Conservation (phyloP, 148 eudicot genomes). For the Rhododendron griersonianum region DNA sequence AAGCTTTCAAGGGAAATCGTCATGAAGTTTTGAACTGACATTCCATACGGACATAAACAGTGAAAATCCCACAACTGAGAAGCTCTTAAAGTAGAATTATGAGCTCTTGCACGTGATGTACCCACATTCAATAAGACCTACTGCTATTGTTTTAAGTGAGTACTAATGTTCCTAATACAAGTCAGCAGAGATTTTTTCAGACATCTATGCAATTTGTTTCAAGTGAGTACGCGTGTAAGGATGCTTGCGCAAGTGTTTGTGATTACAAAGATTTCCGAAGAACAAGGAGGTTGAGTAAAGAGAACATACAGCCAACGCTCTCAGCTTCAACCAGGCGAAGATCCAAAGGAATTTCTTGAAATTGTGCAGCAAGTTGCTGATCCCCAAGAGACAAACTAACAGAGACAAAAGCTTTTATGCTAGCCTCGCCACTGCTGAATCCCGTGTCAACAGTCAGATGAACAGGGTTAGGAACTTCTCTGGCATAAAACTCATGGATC, state of each 20-base stretch:
- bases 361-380: conserved; percentile 86
- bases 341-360: conserved; percentile 87
- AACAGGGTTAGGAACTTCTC: conserved; percentile 75
- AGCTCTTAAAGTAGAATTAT: background rate
- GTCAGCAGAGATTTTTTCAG: background rate
- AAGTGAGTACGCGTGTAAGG: background rate
- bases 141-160: background rate
- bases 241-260: background rate
- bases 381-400: conserved; percentile 80
- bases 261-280: background rate
- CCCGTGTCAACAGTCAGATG: conserved; percentile 86
- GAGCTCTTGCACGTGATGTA: background rate
- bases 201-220: background rate
- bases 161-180: background rate
- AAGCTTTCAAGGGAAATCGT: background rate
- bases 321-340: conserved; percentile 90
- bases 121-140: background rate
- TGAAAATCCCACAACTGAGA: background rate
- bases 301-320: conserved; percentile 83
- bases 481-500: conserved; percentile 85
- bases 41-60: background rate
- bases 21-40: background rate
- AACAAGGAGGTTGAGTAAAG: background rate
- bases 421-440: conserved; percentile 62
- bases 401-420: conserved; percentile 80